Conservation (phyloP, 345 rosid genomes). For the Acer saccharum region DNA sequence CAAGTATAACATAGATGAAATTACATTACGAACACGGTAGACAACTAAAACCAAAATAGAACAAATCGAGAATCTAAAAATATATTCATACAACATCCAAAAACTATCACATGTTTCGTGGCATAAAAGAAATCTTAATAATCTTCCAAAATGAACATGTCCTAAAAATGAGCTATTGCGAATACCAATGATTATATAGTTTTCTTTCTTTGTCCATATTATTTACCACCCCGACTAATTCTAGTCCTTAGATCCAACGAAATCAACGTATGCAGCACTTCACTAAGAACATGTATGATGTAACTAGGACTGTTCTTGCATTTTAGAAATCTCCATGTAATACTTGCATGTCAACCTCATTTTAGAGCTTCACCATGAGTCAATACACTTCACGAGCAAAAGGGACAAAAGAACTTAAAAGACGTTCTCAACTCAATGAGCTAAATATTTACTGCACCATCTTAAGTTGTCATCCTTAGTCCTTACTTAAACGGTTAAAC, state of each 20-base stretch:
- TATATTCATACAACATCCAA: background rate
- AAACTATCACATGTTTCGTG: background rate
- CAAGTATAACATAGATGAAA: background rate
- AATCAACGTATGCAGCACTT: no score
- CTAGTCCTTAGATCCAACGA: no score
- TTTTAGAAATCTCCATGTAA: no score
- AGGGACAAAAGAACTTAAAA: background rate
- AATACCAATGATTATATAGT: background rate
- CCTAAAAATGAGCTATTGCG: background rate
- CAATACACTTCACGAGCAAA: background rate
- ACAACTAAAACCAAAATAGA: background rate
- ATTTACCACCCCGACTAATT: background rate
- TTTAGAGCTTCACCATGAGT: no score
- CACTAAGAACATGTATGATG: no score
- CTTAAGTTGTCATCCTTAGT: background rate
- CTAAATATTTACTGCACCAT: background rate
- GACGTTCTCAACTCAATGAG: background rate
- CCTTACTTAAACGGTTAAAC: background rate
- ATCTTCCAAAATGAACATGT: background rate
- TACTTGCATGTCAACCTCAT: no score
- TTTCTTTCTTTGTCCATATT: background rate
- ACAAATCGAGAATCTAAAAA: background rate
- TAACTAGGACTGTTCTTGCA: no score
- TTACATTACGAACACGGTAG: background rate
- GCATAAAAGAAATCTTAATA: background rate